Conservation (phyloP, 306 rosid genomes). For the Erythrophleum fordii region DNA sequence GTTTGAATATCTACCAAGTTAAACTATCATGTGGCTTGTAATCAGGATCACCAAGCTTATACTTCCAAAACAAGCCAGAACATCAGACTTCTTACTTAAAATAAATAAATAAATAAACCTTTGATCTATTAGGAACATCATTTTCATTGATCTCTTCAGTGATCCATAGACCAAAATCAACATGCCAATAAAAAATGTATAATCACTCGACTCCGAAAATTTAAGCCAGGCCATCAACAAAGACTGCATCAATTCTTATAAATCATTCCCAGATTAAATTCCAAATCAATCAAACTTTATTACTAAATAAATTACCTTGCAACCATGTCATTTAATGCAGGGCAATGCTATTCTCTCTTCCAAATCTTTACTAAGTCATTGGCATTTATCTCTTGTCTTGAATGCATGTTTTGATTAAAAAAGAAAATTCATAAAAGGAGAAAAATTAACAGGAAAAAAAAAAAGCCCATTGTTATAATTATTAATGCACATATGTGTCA, state of each 20-base stretch:
- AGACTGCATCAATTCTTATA: not conserved
- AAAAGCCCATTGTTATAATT: not conserved
- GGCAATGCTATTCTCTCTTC: not conserved
- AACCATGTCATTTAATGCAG: not conserved
- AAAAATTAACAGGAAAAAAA: not conserved
- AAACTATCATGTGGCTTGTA: not conserved
- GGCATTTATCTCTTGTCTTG: not conserved
- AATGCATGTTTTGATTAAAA: not conserved
- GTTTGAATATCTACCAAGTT: not conserved
- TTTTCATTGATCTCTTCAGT: not conserved
- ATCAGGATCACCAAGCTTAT: not conserved
- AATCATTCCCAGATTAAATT: not conserved
- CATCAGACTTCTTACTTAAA: not conserved
- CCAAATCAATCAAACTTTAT: not conserved
- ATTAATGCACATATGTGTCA: not conserved
- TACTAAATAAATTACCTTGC: slow-evolving; percentile 8
- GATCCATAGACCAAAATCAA: not conserved
- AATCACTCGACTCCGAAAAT: not conserved
- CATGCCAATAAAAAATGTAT: not conserved
- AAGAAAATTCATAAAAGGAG: not conserved
- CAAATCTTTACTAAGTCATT: not conserved
- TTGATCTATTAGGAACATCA: not conserved
- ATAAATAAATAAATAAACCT: not conserved
- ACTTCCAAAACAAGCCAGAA: not conserved
- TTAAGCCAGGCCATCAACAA: not conserved